A percentile compares a stretch with the other conserved stretches of the same genome.
These are phyloP conservation scores for Phytophthora citricola DNA, from an alignment of 352 stramenopile species.

Conservation along the genomic window DNA sequence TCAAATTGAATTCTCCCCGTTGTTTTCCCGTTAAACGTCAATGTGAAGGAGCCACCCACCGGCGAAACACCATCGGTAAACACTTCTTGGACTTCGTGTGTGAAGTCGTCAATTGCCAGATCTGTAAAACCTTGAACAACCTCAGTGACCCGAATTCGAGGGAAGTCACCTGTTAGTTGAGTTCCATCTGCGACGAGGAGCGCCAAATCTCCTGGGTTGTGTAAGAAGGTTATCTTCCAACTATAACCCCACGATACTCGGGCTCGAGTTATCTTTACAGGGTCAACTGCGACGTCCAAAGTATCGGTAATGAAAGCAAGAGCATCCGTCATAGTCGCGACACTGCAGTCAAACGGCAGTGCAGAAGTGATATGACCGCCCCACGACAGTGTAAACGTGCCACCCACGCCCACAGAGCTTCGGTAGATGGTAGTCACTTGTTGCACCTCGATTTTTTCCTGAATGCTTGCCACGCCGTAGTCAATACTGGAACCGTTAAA, in stretches of 20 bases:
- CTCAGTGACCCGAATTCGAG: constrained; percentile 84
- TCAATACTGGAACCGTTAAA: constrained; percentile 86
- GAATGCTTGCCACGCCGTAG: constrained; percentile 88
- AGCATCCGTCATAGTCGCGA: constrained; percentile 72
- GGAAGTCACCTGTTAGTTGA: constrained; percentile 89
- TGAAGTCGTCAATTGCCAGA: constrained; percentile 93
- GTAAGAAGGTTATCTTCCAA: constrained; percentile 94
- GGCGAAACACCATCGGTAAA: constrained; percentile 26
- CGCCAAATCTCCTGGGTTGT: constrained; percentile 90
- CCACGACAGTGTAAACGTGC: constrained; percentile 94
- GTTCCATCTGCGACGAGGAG: constrained; percentile 83
- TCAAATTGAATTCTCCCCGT: constrained; percentile 77
- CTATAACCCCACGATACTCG: constrained; percentile 87
- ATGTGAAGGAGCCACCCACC: constrained; percentile 84
- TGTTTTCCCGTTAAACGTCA: constrained; percentile 92
- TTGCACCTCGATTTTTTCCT: constrained; percentile 93
- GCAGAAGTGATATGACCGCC: constrained; percentile 76
- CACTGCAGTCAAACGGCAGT: constrained; percentile 78
- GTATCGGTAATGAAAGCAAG: constrained; percentile 85
- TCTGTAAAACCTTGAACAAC: constrained; percentile 27
- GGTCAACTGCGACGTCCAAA: constrained; percentile 73
- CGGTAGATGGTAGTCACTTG: constrained; percentile 78
- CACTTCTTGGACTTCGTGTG: constrained; percentile 75
- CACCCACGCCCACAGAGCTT: constrained; percentile 67
- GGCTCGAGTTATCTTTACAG: constrained; percentile 76